Conservation (phyloP, 805 yeast genomes). For the Candida incommunis region DNA sequence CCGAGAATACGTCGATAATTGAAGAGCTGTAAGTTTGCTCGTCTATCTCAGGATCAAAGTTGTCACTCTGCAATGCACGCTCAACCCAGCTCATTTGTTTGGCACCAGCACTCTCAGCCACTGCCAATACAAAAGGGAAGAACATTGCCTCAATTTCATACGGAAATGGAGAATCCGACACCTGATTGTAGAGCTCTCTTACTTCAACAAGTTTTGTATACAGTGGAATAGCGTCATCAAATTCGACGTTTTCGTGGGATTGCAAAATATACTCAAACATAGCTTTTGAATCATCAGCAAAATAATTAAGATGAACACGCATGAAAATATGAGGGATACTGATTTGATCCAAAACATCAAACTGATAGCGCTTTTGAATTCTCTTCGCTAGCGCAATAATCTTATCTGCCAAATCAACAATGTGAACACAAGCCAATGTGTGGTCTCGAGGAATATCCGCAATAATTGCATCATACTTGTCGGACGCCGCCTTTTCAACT, state of each 20-base stretch:
- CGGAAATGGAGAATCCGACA: slow-evolving; percentile 29
- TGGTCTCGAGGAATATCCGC: slow-evolving; percentile 45
- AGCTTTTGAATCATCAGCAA: slow-evolving; percentile 21
- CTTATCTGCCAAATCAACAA: slow-evolving; percentile 40
- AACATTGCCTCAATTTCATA: slow-evolving; percentile 46
- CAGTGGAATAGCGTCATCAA: slow-evolving; percentile 43
- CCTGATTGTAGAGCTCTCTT: slow-evolving; percentile 36
- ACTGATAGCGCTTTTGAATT: slow-evolving; percentile 45
- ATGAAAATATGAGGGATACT: slow-evolving; percentile 29
- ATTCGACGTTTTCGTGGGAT: slow-evolving; percentile 19
- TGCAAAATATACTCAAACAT: slow-evolving; percentile 18
- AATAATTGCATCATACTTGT: slow-evolving; percentile 29
- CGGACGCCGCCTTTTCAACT: slow-evolving; percentile 28
- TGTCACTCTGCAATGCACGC: slow-evolving; percentile 44
- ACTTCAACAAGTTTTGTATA: slow-evolving; percentile 41
- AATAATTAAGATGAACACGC: slow-evolving; percentile 18
- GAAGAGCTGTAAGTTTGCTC: slow-evolving; percentile 37
- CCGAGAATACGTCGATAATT: slow-evolving; percentile 50
- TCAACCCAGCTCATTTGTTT: slow-evolving; percentile 35
- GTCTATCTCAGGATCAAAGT: slow-evolving; percentile 35
- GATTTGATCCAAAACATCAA: slow-evolving; percentile 46
- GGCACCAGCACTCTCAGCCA: slow-evolving; percentile 31
- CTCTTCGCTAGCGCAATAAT: slow-evolving; percentile 35
- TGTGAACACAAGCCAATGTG: slow-evolving; percentile 38
- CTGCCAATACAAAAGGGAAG: slow-evolving; percentile 28